Evolutionary conservation across 768 basidiomycete species (phyloP).

Genomic region (Harrya chromipes): DNA sequence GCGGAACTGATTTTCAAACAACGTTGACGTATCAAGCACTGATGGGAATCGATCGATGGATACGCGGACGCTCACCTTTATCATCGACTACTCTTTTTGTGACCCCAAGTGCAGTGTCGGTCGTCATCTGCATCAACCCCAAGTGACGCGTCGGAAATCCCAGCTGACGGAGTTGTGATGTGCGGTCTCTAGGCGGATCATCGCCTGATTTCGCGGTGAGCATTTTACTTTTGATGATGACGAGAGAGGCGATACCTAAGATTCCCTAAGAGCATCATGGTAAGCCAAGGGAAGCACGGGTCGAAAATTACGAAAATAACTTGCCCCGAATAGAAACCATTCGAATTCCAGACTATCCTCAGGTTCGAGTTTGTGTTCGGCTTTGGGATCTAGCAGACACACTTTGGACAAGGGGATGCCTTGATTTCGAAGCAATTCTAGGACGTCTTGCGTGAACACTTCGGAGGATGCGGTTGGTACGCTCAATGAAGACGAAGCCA

Average conservation of each 20-base stretch:
- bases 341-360: conserved; percentile 79
- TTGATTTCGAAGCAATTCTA: conserved; percentile 13
- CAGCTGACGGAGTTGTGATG: conserved; percentile 77
- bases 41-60: neutral
- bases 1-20: conserved; percentile 39
- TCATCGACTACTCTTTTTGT: conserved; percentile 81
- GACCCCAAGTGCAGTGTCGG: conserved; percentile 93
- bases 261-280: conserved; percentile 50
- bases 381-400: conserved; percentile 94
- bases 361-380: conserved; percentile 62
- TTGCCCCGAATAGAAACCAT: conserved; percentile 89
- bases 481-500: conserved; percentile 8
- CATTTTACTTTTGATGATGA: neutral
- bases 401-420: conserved; percentile 53
- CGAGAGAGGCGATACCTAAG: conserved; percentile 38
- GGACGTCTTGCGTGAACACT: conserved; percentile 23
- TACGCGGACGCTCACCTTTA: conserved; percentile 40
- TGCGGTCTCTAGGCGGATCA: conserved; percentile 93
- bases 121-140: conserved; percentile 94
- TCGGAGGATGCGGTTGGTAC: conserved; percentile 19
- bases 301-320: conserved; percentile 20
- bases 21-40: neutral
- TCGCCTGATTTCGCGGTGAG: conserved; percentile 56
- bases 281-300: neutral
- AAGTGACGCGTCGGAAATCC: conserved; percentile 88